Base-by-base conservation (phyloP, 139 green algal species). In the Chlamydomonas applanata region DNA sequence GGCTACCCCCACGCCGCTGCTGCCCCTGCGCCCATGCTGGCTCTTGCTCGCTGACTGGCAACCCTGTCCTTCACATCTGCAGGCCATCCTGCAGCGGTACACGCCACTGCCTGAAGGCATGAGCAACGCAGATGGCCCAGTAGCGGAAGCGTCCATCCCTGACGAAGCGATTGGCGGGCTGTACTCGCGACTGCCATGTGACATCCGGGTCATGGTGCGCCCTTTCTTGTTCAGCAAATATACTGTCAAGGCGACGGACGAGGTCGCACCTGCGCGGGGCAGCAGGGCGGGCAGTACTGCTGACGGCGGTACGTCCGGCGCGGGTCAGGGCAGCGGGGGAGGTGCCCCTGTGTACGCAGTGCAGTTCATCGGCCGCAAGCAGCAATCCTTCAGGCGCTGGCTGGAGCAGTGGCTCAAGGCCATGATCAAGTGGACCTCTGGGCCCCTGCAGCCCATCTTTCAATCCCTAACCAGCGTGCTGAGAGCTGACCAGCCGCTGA, bases 401-500 rank as follows among this genome's bases (percentile, higher is more conserved):
- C 83, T 97, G 2, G 64, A 83, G 29, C 62, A 83, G 22, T 97
- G 92, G 92, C 84, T 93, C 5, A 82, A 83, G 17, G 80, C 83
- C 30, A 80, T 97, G 72, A 72, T 86, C 5, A 56, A 67, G 17
- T 68, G 30, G 32, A 72, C 78, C 0, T 32, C 35, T 3, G 86
- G 88, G 3, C 75, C 74, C 0, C 54, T 75, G 19, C 71, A 76
- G 34, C 62, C 65, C 4, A 71, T 93, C 27, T 94, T 93, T 78
- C 45, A 83, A 52, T 89, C 90, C 0, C 85, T 90, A 57, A 80
- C 73, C 3, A 78, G 82, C 0, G 84, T 94, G 20, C 74, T 93
- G 36, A 75, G 81, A 27, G 79, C 83, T 36, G 95, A 98, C 87
- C 79, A 91, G 24, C 81, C 87, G 36, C 89, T 90, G n/a, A 90